Percentiles rank a stretch among this genome's conserved stretches.
Conservation (phyloP, 768 basidiomycete genomes). For the Leucocoprinus leucothites region DNA sequence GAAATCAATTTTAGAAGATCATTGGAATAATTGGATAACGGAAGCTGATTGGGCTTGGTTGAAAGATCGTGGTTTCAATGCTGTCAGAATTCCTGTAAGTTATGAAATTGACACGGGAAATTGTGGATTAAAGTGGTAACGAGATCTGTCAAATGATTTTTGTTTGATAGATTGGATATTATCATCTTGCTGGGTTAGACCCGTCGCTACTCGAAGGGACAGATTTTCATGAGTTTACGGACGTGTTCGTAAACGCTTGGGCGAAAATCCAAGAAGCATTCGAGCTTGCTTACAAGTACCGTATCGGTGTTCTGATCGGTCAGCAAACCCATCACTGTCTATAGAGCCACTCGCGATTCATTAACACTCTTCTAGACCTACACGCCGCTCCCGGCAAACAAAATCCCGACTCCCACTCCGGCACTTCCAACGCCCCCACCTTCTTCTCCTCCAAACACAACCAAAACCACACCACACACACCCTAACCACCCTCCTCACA, state of each 20-base stretch:
- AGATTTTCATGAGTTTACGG: constrained; percentile 52
- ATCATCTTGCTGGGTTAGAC: constrained; percentile 63
- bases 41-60: constrained; percentile 67
- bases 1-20: constrained; percentile 47
- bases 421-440: constrained; percentile 48
- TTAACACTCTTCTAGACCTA: constrained; percentile 42
- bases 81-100: constrained; percentile 58
- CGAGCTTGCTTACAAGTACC: constrained; percentile 47
- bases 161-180: constrained; percentile 64
- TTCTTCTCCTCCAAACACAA: constrained; percentile 47
- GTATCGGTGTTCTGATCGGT: constrained; percentile 78
- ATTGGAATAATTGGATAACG: constrained; percentile 74
- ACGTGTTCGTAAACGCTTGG: constrained; percentile 68
- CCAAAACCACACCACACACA: constrained; percentile 43
- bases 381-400: constrained; percentile 78
- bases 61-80: constrained; percentile 52
- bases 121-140: not conserved
- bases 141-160: no score
- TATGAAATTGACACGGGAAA: constrained; percentile 17
- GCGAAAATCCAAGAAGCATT: constrained; percentile 56
- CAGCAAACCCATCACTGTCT: constrained; percentile 17
- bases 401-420: constrained; percentile 65
- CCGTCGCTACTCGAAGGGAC: constrained; percentile 58
- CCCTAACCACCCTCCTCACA: constrained; percentile 41
- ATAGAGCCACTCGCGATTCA: not conserved